Base-by-base conservation (phyloP, 345 rosid genomes). In the Corchorus olitorius region DNA sequence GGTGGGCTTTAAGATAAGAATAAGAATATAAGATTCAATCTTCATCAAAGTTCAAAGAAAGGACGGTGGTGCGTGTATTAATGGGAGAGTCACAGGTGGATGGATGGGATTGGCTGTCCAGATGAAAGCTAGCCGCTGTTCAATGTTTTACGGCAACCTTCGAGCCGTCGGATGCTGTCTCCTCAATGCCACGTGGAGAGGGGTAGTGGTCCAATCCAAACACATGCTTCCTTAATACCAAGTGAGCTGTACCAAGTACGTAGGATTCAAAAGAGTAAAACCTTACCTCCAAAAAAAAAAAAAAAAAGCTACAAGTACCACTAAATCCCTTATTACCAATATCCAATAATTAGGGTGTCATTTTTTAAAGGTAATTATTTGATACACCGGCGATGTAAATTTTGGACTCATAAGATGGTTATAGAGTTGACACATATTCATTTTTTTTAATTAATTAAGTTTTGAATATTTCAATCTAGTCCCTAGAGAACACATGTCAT, bases 161-260 rank as follows among this genome's bases (percentile, higher is more conserved):
- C 7, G 37, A 59, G 37, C 74, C 73, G 77, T 73, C 62, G 0
- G 75, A 39, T 74, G 34, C n/a, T 16, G 46, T 72, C 63, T 8
- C 63, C 0, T 1, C 58, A 33, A 10, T 52, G 60, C 27, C 4
- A 43, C 58, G 56, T 48, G 72, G 52, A 15, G 45, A 34, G 19
- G 20, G 1, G 10, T 4, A 35, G 12, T 15, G 27, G 48, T 14
- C 3, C 13, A 68, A 6, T 22, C 11, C 19, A 33, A 15, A 8
- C 73, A 69, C 73, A 34, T 34, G 67, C 45, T 52, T 0, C 0
- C 13, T 17, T 37, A 37, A 37, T 34, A 10, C 43, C 6, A 22
- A 8, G 22, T 52, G 59, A 69, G 46, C 73, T 52, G 73, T 52
- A 27, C 27, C 27, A 0, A 0, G 27, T 27, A 27, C 27, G 27